Conservation (phyloP, 768 basidiomycete species). For the Postia placenta region DNA sequence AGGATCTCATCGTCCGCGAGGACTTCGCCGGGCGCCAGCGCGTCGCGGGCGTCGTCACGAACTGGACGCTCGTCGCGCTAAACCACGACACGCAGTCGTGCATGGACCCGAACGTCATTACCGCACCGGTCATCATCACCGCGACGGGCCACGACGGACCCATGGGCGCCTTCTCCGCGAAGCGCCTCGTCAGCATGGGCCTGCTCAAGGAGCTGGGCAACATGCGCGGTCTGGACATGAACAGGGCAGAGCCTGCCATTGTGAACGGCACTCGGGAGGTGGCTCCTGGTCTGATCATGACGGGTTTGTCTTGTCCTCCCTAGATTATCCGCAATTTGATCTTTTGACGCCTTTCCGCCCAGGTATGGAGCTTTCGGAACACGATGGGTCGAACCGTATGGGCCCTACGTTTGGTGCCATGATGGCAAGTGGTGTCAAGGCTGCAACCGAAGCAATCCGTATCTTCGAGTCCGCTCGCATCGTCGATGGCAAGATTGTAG, state of each 20-base stretch:
- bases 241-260: conserved; percentile 75
- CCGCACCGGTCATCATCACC: conserved; percentile 67
- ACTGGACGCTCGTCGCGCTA: conserved; percentile 45
- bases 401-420: conserved; percentile 75
- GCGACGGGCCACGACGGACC: conserved; percentile 76
- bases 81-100: conserved; percentile 71
- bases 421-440: conserved; percentile 65
- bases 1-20: conserved; percentile 66
- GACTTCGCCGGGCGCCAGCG: conserved; percentile 39
- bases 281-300: conserved; percentile 66
- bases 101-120: conserved; percentile 72
- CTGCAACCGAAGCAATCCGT: conserved; percentile 31
- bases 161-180: conserved; percentile 80
- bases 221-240: conserved; percentile 80
- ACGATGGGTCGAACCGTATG: conserved; percentile 69
- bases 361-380: conserved; percentile 83
- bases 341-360: neutral
- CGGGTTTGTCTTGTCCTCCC: conserved; percentile 37
- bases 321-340: neutral
- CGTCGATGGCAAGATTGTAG: conserved; percentile 32
- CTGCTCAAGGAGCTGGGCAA: conserved; percentile 68
- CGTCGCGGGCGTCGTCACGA: conserved; percentile 48
- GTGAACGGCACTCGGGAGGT: conserved; percentile 75
- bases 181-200: conserved; percentile 72
- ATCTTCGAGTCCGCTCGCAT: conserved; percentile 27